Conservation (phyloP, 1,284 basidiomycete genomes). For the Sphagnurus paluster region DNA sequence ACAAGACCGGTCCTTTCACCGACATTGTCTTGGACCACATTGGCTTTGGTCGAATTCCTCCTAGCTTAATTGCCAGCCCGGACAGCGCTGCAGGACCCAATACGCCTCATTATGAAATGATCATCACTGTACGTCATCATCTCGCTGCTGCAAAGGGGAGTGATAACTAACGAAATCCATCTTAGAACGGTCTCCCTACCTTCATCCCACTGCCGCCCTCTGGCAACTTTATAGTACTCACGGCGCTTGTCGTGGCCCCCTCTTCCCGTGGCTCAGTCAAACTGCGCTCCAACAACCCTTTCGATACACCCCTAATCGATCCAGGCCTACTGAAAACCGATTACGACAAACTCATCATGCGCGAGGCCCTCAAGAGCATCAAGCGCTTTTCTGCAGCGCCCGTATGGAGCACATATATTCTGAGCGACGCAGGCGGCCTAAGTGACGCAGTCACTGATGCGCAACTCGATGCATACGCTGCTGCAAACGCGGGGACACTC, state of each 20-base stretch:
- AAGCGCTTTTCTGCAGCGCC: constrained; percentile 30
- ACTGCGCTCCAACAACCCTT: constrained; percentile 31
- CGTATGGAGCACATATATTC: constrained; percentile 33
- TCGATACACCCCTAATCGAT: constrained; percentile 38
- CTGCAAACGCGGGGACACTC: constrained; percentile 10
- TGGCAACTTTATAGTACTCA: constrained; percentile 16
- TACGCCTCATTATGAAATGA: constrained; percentile 19
- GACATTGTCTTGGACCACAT: constrained; percentile 17
- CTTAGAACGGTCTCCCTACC: constrained; percentile 19
- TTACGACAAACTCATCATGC: constrained; percentile 34
- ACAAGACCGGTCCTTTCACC: constrained; percentile 16
- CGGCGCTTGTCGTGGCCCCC: constrained; percentile 14
- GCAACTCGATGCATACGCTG: constrained; percentile 24
- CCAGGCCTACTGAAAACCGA: constrained; percentile 30
- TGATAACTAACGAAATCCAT: too few species aligned
- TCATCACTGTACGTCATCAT: constrained; percentile 14
- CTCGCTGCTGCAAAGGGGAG: too few species aligned
- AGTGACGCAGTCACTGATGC: constrained; percentile 16
- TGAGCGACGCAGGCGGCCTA: constrained; percentile 18
- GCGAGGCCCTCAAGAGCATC: constrained; percentile 30
- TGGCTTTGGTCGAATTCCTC: constrained; percentile 10
- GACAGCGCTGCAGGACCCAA: constrained; percentile 19
- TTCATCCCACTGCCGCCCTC: constrained; percentile 10
- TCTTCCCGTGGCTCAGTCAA: constrained; percentile 30
- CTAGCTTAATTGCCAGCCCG: background rate